Conservation (phyloP, 2,329 filamentous ascomycete species). For the Teratosphaeria epicoccoides region DNA sequence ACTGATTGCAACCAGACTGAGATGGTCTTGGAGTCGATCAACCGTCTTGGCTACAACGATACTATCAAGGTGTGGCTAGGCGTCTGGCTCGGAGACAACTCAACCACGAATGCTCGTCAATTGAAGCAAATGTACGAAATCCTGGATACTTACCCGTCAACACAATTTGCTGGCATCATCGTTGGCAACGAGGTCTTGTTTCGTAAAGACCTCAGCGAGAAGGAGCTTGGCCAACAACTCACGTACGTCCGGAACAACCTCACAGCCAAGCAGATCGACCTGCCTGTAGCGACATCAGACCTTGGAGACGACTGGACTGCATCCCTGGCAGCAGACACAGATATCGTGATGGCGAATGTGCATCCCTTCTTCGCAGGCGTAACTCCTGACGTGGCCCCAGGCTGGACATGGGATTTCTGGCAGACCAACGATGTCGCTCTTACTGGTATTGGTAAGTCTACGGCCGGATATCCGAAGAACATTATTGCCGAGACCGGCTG, state of each 20-base stretch:
- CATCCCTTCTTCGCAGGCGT: conserved; percentile 92
- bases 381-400: conserved; percentile 53
- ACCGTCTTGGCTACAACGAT: conserved; percentile 56
- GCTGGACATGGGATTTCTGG: conserved; percentile 82
- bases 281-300: conserved; percentile 80
- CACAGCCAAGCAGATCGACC: conserved; percentile 50
- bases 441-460: conserved; percentile 49
- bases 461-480: conserved; percentile 18
- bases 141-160: conserved; percentile 51
- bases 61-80: conserved; percentile 86
- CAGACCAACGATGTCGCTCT: conserved; percentile 26
- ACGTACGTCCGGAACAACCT: conserved; percentile 61
- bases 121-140: conserved; percentile 75
- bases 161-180: conserved; percentile 50
- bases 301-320: conserved; percentile 78
- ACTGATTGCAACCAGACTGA: conserved; percentile 97
- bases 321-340: conserved; percentile 57
- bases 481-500: conserved; percentile 87
- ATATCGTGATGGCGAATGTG: conserved; percentile 92
- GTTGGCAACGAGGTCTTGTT: conserved; percentile 55
- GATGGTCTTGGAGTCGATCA: conserved; percentile 78
- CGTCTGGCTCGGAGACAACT: conserved; percentile 80
- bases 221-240: conserved; percentile 54
- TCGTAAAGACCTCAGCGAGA: conserved; percentile 55
- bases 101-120: conserved; percentile 74